These are phyloP conservation scores for Nakazawaea anatomiae DNA, from an alignment of 805 yeast genomes.

Conservation along the genomic window DNA sequence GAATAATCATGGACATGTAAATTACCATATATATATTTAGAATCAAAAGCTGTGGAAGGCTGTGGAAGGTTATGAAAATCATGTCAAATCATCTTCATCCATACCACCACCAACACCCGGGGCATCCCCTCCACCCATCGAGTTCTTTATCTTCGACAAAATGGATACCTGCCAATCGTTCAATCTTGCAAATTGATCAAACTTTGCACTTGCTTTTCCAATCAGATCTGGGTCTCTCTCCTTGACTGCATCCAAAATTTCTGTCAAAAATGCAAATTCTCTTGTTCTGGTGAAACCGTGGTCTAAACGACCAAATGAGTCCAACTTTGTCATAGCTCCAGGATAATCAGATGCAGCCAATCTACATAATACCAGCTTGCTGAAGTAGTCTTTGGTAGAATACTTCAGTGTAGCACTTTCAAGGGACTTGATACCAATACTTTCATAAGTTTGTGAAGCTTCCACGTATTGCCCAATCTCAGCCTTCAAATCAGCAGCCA, in stretches of 20 bases:
- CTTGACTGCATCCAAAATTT: slow-evolving; percentile 65
- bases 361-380: slow-evolving; percentile 77
- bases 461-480: slow-evolving; percentile 56
- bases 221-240: slow-evolving; percentile 76
- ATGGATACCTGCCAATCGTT: slow-evolving; percentile 89
- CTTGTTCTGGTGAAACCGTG: slow-evolving; percentile 69
- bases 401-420: slow-evolving; percentile 77
- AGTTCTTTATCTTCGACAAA: slow-evolving; percentile 73
- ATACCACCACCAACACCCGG: slow-evolving; percentile 24
- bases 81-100: slow-evolving; percentile 21
- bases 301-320: slow-evolving; percentile 63
- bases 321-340: slow-evolving; percentile 72
- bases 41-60: no score
- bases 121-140: slow-evolving; percentile 35
- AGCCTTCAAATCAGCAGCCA: slow-evolving; percentile 79
- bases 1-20: no score
- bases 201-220: slow-evolving; percentile 71
- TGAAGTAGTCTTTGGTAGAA: slow-evolving; percentile 88
- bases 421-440: slow-evolving; percentile 68
- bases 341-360: slow-evolving; percentile 82
- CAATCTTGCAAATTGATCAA: slow-evolving; percentile 79
- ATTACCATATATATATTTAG: no score
- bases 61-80: neutral
- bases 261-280: slow-evolving; percentile 64
- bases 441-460: slow-evolving; percentile 75